phyloP scores from a whole-genome alignment of 1,139 yeast genomes.

The Wickerhamomyces sp. region DNA sequence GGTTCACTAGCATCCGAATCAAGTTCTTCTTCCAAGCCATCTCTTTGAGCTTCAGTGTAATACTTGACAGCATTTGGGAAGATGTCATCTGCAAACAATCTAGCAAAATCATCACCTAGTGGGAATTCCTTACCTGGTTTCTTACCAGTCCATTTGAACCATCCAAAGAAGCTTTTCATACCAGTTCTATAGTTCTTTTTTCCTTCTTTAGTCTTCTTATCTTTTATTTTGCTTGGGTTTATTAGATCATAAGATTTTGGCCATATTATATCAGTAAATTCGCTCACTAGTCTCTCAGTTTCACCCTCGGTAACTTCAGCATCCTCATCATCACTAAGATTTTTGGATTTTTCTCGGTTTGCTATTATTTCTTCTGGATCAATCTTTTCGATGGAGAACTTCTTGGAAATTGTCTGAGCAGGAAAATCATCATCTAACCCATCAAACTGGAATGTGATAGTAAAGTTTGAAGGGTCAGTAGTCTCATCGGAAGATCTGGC shows the following conservation, averaged over 20 bases:
- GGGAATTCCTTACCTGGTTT: slow-evolving; percentile 73
- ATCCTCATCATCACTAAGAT: slow-evolving; percentile 16
- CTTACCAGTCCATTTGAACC: slow-evolving; percentile 71
- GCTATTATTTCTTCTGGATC: slow-evolving; percentile 12
- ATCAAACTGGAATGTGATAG: slow-evolving; percentile 50
- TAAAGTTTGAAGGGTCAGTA: slow-evolving; percentile 44
- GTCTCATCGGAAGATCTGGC: slow-evolving; percentile 24
- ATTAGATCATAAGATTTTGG: slow-evolving; percentile 49
- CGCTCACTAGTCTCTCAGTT: slow-evolving; percentile 41
- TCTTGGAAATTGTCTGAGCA: slow-evolving; percentile 49
- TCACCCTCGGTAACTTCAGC: slow-evolving; percentile 44
- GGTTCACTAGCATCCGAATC: slow-evolving; percentile 46
- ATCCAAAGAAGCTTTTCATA: slow-evolving; percentile 70
- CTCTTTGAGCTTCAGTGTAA: slow-evolving; percentile 57
- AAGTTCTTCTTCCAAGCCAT: slow-evolving; percentile 51
- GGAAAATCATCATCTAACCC: slow-evolving; percentile 35
- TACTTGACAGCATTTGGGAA: slow-evolving; percentile 71
- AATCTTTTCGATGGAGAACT: slow-evolving; percentile 42
- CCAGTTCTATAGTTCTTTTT: slow-evolving; percentile 61
- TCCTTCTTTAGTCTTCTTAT: slow-evolving; percentile 41
- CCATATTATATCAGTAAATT: slow-evolving; percentile 51
- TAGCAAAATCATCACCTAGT: slow-evolving; percentile 64
- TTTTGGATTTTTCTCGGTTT: slow-evolving; percentile 2
- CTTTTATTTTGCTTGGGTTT: slow-evolving; percentile 45
- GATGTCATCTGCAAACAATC: slow-evolving; percentile 58